These are phyloP conservation scores for Oryza glumipatula DNA, from an alignment of 176 grass and related monocot species.

Conservation along the genomic window DNA sequence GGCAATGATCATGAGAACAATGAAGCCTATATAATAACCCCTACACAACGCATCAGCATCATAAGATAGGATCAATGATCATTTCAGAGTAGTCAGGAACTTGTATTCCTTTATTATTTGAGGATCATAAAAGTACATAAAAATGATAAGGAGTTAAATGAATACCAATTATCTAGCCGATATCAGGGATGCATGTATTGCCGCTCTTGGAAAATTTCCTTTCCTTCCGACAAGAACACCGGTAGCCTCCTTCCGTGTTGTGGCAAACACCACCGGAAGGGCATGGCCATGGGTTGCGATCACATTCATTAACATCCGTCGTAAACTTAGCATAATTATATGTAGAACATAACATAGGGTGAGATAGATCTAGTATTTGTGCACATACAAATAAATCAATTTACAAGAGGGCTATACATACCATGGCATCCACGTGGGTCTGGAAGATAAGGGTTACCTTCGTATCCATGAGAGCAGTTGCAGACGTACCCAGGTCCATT, in stretches of 20 bases:
- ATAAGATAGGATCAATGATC: background rate
- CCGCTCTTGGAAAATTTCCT: background rate
- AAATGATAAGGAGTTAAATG: background rate
- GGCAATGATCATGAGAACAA: constrained; percentile 1
- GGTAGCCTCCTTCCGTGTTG: background rate
- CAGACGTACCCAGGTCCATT: constrained; percentile 29
- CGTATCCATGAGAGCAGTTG: constrained; percentile 26
- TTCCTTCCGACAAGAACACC: constrained; percentile 35
- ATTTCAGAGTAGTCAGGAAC: no score
- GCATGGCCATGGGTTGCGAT: constrained; percentile 36
- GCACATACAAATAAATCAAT: no score
- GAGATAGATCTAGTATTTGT: no score
- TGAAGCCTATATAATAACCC: background rate
- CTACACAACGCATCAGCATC: background rate
- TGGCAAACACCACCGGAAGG: constrained; percentile 13
- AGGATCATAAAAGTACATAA: no score
- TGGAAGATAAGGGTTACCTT: constrained; percentile 36
- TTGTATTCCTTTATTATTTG: no score
- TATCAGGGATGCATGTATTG: constrained; percentile 19
- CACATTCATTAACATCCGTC: constrained; percentile 40
- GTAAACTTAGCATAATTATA: background rate
- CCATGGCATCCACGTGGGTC: no score
- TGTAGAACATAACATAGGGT: no score
- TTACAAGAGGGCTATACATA: no score
- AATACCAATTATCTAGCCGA: constrained; percentile 24